Base-by-base conservation (phyloP, 2,329 filamentous ascomycete species). In the Colletotrichum horii region DNA sequence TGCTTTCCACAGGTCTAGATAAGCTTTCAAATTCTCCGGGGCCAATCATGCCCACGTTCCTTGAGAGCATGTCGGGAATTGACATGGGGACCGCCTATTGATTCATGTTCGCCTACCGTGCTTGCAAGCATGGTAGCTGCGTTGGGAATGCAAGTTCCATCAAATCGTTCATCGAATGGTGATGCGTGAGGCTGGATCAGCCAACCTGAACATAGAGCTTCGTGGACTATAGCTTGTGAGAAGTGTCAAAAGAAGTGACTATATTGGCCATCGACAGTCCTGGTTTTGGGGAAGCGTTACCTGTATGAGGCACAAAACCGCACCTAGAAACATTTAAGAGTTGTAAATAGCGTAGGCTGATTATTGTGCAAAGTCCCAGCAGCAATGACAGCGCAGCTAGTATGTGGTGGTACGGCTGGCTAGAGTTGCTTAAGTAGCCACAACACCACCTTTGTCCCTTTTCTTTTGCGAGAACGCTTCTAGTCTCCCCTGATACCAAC, bases 141-240 rank as follows among this genome's bases (percentile, higher is more conserved):
- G 16, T 52, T 52, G 43, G 16, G 22, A 22, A 19, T 26, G 12
- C 9, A 28, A 58, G 24, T 5, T 5, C 24, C 15, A 58, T 28
- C 14, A 4, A 6, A 26, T 1, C 11, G 0, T 28, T 7, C 24
- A 19, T 58, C 12, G 2, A 58, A 3, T 24, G 15, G 55, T 28
- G 7, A 19, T 0, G 28, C n/a, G 24, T 4, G 1, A 28, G 3
- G 24, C 55, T 58, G 0, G 14, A 19, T 14, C 9, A 28, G 8
- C 26, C 11, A 58, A 52, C 2, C 0, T 58, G 2, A 19, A 24
- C 55, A 11, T 19, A 3, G 6, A 28, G 15, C 9, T 5, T 6
- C 24, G 24, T 1, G 24, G 3, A 58, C 16, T 58, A 58, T 8
- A 4, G 9, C 55, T 58, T 7, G 24, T 2, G 8, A 58, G 2